Percentiles rank a stretch among this genome's conserved stretches.
Conservation (phyloP, 345 rosid species). For the Citrus maxima region DNA sequence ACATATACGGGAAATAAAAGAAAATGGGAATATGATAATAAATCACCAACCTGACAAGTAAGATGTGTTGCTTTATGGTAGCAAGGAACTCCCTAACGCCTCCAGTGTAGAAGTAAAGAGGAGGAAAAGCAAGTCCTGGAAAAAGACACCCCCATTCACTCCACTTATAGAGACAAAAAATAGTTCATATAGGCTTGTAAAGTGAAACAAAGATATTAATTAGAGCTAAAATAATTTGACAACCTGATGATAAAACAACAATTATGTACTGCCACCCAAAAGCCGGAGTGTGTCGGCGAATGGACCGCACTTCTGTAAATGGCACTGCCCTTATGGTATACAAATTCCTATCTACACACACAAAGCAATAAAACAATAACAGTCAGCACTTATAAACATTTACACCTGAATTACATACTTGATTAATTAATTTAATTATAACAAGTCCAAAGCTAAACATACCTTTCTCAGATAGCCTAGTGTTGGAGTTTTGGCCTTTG, state of each 20-base stretch:
- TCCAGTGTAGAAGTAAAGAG: slow-evolving; percentile 92
- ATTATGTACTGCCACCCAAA: slow-evolving; percentile 98
- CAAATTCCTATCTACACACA: slow-evolving; percentile 66
- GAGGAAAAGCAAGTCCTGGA: slow-evolving; percentile 88
- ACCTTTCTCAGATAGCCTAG: slow-evolving; percentile 86
- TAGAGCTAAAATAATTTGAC: neutral
- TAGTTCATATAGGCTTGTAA: neutral
- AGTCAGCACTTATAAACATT: slow-evolving; percentile 1
- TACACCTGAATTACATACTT: neutral
- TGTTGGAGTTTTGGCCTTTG: slow-evolving; percentile 67
- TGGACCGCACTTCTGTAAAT: slow-evolving; percentile 75
- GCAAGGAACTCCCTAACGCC: slow-evolving; percentile 91
- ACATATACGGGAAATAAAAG: neutral
- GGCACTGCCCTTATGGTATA: slow-evolving; percentile 84
- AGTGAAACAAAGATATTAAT: neutral
- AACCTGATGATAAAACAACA: slow-evolving; percentile 87
- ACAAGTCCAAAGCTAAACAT: slow-evolving; percentile 1
- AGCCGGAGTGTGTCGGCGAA: slow-evolving; percentile 81
- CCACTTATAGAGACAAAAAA: neutral
- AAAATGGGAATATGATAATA: neutral
- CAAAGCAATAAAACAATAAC: slow-evolving; percentile 11
- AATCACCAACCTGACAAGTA: slow-evolving; percentile 74
- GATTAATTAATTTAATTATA: neutral
- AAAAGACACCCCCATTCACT: slow-evolving; percentile 21
- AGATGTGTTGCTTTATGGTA: slow-evolving; percentile 71